Evolutionary conservation across 257 asterid species (phyloP).

Genomic region (Gentiana macrophylla): DNA sequence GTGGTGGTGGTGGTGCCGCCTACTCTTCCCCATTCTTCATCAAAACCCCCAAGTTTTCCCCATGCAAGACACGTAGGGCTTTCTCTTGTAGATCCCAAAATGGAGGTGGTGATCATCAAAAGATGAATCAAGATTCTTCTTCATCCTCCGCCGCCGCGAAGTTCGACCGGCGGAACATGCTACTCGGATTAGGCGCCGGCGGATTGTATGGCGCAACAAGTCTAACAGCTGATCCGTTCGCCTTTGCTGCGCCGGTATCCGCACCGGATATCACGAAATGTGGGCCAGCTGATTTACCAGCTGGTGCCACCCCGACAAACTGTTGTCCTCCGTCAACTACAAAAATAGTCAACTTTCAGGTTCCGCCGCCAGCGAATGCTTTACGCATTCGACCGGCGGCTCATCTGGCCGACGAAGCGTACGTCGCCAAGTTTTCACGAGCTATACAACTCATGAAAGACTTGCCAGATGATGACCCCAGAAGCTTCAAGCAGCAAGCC

Average conservation of each 20-base stretch:
- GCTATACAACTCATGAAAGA: slow-evolving; percentile 61
- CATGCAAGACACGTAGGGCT: slow-evolving; percentile 5
- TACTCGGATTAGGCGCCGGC: slow-evolving; percentile 30
- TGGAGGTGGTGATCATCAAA: slow-evolving; percentile 4
- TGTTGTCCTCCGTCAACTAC: slow-evolving; percentile 60
- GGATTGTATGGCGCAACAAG: slow-evolving; percentile 61
- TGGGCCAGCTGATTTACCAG: slow-evolving; percentile 62
- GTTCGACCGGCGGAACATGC: slow-evolving; percentile 44
- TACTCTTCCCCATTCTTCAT: slow-evolving; percentile 1
- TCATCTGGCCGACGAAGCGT: slow-evolving; percentile 41
- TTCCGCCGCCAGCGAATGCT: slow-evolving; percentile 26
- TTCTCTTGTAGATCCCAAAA: slow-evolving; percentile 43
- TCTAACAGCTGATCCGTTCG: slow-evolving; percentile 33
- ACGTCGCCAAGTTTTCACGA: slow-evolving; percentile 38
- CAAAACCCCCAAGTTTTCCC: slow-evolving; percentile 18
- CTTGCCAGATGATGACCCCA: slow-evolving; percentile 73
- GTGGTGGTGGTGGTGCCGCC: not conserved
- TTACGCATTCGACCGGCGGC: slow-evolving; percentile 68
- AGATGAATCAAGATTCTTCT: slow-evolving; percentile 11
- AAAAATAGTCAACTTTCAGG: slow-evolving; percentile 33
- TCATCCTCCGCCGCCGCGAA: slow-evolving; percentile 5
- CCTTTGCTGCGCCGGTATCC: slow-evolving; percentile 47
- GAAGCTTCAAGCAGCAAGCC: slow-evolving; percentile 74
- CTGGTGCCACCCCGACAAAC: slow-evolving; percentile 43
- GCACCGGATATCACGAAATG: slow-evolving; percentile 67